Evolutionary conservation across 139 green algal species (phyloP).

Genomic region (Bryopsis sp.): DNA sequence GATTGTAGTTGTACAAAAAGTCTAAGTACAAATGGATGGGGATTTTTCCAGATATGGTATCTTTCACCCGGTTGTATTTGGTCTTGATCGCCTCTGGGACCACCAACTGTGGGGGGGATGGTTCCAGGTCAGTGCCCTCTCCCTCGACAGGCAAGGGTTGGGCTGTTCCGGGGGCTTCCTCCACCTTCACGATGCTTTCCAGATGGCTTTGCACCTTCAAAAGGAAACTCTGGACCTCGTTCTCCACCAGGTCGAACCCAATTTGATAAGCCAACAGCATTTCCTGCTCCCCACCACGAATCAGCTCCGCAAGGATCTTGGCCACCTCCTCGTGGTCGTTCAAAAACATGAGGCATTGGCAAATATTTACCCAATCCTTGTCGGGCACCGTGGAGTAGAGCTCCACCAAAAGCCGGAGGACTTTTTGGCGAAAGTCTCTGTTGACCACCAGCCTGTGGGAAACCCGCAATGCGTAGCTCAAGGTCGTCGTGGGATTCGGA

Average conservation of each 20-base stretch:
- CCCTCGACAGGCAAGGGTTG: too few relatives aligned
- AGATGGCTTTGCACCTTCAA: constrained; percentile 37
- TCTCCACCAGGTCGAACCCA: constrained; percentile 94
- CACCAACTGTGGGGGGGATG: constrained; percentile 3
- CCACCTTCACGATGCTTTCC: not conserved
- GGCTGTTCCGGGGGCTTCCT: constrained; percentile 9
- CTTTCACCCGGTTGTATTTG: constrained; percentile 32
- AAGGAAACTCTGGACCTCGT: constrained; percentile 88
- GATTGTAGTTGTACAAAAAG: constrained; percentile 85
- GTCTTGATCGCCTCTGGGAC: constrained; percentile 1
- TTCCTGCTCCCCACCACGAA: constrained; percentile 57
- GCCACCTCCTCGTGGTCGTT: constrained; percentile 73
- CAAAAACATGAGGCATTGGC: constrained; percentile 88
- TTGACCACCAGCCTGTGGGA: constrained; percentile 69
- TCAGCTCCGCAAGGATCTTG: constrained; percentile 66
- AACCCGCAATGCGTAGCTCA: constrained; percentile 77
- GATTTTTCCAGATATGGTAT: constrained; percentile 73
- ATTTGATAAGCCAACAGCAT: constrained; percentile 89
- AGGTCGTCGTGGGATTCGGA: constrained; percentile 21
- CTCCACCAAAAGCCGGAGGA: constrained; percentile 70
- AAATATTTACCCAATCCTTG: constrained; percentile 77
- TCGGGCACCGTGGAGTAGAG: constrained; percentile 50
- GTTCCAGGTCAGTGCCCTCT: constrained; percentile 14
- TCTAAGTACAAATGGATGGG: constrained; percentile 86
- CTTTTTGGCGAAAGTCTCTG: constrained; percentile 76